phyloP scores from a whole-genome alignment of 2,329 filamentous ascomycete species.

The Parafenestella ontariensis region DNA sequence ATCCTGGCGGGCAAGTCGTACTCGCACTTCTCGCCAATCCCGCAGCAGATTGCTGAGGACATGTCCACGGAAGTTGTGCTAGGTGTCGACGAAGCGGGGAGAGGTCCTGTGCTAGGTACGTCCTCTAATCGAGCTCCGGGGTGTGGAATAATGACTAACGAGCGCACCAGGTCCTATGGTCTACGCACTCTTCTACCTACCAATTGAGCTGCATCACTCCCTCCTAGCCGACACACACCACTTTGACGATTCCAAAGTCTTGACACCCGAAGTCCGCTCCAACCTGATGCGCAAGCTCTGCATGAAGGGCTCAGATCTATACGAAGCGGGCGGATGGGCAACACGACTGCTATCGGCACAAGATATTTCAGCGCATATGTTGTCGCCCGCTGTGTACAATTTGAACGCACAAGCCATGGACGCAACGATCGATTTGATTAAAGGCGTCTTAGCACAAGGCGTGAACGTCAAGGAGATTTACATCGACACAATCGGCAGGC shows the following conservation, averaged over 20 bases:
- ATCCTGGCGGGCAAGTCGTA: constrained; percentile 56
- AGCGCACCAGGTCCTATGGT: constrained; percentile 68
- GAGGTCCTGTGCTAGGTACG: constrained; percentile 87
- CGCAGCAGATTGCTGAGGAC: constrained; percentile 49
- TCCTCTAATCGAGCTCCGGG: not conserved
- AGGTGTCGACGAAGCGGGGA: constrained; percentile 91
- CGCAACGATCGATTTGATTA: constrained; percentile 83
- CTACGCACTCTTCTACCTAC: constrained; percentile 74
- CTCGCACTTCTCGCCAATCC: constrained; percentile 56
- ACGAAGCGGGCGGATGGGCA: constrained; percentile 80
- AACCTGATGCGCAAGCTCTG: constrained; percentile 76
- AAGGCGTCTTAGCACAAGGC: constrained; percentile 74
- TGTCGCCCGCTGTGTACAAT: constrained; percentile 75
- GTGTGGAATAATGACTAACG: constrained; percentile 14
- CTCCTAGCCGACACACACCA: constrained; percentile 80
- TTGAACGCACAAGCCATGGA: constrained; percentile 96
- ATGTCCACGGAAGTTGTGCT: constrained; percentile 72
- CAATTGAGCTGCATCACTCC: constrained; percentile 68
- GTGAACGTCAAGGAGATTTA: constrained; percentile 90
- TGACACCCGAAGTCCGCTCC: constrained; percentile 80
- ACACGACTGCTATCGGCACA: constrained; percentile 80
- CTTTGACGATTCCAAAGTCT: constrained; percentile 95
- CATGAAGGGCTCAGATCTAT: constrained; percentile 65
- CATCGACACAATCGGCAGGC: constrained; percentile 91
- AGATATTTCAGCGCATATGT: constrained; percentile 81